These are phyloP conservation scores for Nicotiana noctiflora DNA, from an alignment of 257 asterid genomes.

Conservation along the genomic window DNA sequence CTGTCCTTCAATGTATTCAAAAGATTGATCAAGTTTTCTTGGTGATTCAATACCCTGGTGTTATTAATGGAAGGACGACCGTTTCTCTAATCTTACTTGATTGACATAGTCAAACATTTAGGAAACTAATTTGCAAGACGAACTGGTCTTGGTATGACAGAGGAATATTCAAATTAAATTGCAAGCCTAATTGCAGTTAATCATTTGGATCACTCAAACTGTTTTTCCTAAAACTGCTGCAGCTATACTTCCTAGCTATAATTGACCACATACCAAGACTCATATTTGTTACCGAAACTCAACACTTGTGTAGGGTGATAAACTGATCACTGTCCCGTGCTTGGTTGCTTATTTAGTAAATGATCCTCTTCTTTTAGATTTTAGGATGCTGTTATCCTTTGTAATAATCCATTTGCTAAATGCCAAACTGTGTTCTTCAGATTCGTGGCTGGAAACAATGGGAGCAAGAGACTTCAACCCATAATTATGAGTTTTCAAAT, in stretches of 20 bases:
- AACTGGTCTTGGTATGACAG: neutral
- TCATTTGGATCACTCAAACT: neutral
- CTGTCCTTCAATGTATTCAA: neutral
- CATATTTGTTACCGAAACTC: neutral
- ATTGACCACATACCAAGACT: neutral
- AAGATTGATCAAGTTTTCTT: neutral
- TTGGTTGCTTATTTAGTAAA: too few relatives aligned
- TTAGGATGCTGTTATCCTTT: neutral
- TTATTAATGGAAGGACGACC: neutral
- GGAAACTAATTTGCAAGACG: neutral
- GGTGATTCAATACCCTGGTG: neutral
- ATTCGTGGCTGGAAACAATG: constrained; percentile 91
- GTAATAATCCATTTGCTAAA: neutral
- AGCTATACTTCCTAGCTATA: neutral
- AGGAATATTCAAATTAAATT: neutral
- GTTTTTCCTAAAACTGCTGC: neutral
- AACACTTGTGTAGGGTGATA: neutral
- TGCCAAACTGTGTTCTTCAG: constrained; percentile 32
- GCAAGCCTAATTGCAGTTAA: neutral
- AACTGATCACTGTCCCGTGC: neutral
- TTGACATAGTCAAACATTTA: neutral
- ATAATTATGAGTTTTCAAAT: constrained; percentile 65
- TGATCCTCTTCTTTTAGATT: neutral
- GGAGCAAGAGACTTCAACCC: constrained; percentile 80
- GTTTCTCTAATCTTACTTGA: neutral